Conservation (phyloP, 768 basidiomycete species). For the Boletus bicolor region DNA sequence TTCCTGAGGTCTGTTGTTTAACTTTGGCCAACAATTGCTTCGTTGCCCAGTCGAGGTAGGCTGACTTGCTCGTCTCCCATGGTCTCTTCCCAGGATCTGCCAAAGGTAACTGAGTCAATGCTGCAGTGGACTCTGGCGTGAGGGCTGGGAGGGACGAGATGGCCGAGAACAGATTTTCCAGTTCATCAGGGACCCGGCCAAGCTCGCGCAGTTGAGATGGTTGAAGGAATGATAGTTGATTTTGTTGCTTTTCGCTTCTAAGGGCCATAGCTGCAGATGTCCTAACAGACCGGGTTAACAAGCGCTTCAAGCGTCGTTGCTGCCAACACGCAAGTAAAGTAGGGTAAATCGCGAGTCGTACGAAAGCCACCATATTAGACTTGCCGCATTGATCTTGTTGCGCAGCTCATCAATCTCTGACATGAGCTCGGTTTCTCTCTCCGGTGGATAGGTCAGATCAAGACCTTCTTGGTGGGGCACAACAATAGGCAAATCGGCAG, state of each 20-base stretch:
- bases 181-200: conserved; percentile 37
- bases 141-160: conserved; percentile 50
- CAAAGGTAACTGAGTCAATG: conserved; percentile 31
- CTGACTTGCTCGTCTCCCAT: conserved; percentile 74
- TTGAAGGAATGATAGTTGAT: conserved; percentile 44
- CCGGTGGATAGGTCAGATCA: conserved; percentile 58
- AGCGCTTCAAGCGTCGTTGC: conserved; percentile 64
- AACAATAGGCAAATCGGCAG: conserved; percentile 64
- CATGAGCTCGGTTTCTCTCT: conserved; percentile 57
- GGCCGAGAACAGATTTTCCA: conserved; percentile 44
- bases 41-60: conserved; percentile 78
- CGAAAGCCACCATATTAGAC: conserved; percentile 26
- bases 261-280: conserved; percentile 43
- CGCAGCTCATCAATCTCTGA: conserved; percentile 68
- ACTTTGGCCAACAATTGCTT: conserved; percentile 45
- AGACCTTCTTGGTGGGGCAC: conserved; percentile 74
- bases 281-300: conserved; percentile 52
- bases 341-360: conserved; percentile 6
- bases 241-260: conserved; percentile 44
- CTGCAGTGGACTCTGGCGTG: conserved; percentile 37
- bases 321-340: conserved; percentile 27
- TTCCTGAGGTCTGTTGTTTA: conserved; percentile 18
- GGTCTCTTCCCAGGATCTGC: conserved; percentile 63
- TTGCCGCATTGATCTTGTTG: conserved; percentile 64
- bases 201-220: conserved; percentile 40